Evolutionary conservation across 2,329 filamentous ascomycete genomes (phyloP).

Genomic region (Verticillium isaacii): DNA sequence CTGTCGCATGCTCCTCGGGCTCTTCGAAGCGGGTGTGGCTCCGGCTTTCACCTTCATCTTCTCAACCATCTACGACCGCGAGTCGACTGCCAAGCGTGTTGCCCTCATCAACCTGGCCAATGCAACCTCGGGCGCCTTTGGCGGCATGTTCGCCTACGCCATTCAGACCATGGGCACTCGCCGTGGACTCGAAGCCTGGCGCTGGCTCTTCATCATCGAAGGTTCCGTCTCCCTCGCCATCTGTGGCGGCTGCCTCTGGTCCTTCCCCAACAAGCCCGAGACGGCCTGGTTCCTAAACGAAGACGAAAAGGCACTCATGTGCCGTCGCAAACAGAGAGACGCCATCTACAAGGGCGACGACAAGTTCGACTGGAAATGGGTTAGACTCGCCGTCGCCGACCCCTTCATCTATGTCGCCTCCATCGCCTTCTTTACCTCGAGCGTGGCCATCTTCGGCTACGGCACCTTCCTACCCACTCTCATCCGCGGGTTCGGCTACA

Average conservation of each 20-base stretch:
- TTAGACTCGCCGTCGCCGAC: conserved; percentile 23
- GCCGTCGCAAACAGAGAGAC: conserved; percentile 16
- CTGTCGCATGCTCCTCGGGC: conserved; percentile 20
- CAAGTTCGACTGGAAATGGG: conserved; percentile 21
- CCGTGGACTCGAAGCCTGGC: conserved; percentile 39
- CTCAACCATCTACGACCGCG: conserved; percentile 22
- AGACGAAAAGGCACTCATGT: conserved; percentile 27
- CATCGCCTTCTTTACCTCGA: conserved; percentile 25
- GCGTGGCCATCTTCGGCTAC: conserved; percentile 25
- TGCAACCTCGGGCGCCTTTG: conserved; percentile 17
- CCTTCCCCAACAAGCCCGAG: conserved; percentile 39
- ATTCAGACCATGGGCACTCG: conserved; percentile 32
- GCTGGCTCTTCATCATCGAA: conserved; percentile 41
- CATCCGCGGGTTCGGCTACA: conserved; percentile 7
- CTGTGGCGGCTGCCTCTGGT: conserved; percentile 20
- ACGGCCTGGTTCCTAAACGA: conserved; percentile 37
- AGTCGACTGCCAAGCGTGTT: conserved; percentile 21
- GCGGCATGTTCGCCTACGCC: conserved; percentile 13
- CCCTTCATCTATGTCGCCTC: conserved; percentile 22
- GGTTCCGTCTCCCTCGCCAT: conserved; percentile 25
- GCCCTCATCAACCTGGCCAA: conserved; percentile 19
- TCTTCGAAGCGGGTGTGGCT: conserved; percentile 23
- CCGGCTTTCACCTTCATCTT: conserved; percentile 23
- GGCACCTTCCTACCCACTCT: conserved; percentile 22
- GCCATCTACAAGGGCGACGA: conserved; percentile 23